These are phyloP conservation scores for Handroanthus guayacan DNA, from an alignment of 257 asterid species.

Conservation along the genomic window DNA sequence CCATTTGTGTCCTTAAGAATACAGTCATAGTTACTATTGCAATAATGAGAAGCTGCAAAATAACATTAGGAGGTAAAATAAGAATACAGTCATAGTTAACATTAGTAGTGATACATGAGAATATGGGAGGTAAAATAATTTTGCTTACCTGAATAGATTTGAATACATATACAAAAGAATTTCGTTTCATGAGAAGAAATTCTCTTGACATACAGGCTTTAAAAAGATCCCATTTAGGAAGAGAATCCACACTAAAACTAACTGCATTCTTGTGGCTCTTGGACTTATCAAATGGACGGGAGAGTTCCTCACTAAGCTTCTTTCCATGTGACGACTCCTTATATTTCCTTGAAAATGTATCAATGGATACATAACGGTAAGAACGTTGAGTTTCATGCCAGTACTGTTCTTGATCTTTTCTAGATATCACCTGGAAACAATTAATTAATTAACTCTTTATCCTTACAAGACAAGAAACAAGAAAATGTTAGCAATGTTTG, in stretches of 20 bases:
- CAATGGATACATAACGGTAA: slow-evolving; percentile 51
- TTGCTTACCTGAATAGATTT: slow-evolving; percentile 64
- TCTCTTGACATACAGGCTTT: slow-evolving; percentile 67
- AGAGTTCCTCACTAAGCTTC: slow-evolving; percentile 51
- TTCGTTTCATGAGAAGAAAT: slow-evolving; percentile 75
- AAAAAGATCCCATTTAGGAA: slow-evolving; percentile 60
- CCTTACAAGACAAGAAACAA: too few relatives aligned
- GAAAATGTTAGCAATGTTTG: too few relatives aligned
- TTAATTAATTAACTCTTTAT: too few relatives aligned
- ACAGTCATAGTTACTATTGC: slow-evolving; percentile 57
- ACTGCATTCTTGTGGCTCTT: slow-evolving; percentile 53
- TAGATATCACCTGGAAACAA: slow-evolving; percentile 63
- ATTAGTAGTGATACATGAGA: not conserved
- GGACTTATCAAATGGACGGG: slow-evolving; percentile 56
- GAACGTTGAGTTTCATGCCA: slow-evolving; percentile 53
- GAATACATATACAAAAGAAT: slow-evolving; percentile 67
- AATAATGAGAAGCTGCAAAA: slow-evolving; percentile 46
- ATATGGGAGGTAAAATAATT: not conserved
- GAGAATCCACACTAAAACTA: slow-evolving; percentile 56
- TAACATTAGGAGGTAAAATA: not conserved
- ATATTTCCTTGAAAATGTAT: slow-evolving; percentile 59
- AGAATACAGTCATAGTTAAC: not conserved
- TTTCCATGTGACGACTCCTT: slow-evolving; percentile 60
- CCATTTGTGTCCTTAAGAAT: slow-evolving; percentile 56
- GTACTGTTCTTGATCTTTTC: slow-evolving; percentile 77